A percentile compares a stretch with the other conserved stretches of the same genome.
phyloP scores from a whole-genome alignment of 78 protist species.

The Dictyostelium discoideum region DNA sequence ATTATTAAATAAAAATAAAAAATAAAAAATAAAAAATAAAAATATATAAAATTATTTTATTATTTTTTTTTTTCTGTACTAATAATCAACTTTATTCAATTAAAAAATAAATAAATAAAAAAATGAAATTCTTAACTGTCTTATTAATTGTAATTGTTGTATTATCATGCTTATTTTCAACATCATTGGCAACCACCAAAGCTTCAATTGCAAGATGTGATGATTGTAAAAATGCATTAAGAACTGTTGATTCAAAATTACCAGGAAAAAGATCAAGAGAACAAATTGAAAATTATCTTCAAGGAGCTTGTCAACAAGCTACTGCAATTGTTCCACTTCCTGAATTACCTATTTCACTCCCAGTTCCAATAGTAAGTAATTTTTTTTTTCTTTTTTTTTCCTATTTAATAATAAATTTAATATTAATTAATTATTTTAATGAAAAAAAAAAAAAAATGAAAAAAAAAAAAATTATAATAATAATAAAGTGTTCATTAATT shows the following conservation, averaged over 20 bases:
- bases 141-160: constrained; percentile 12
- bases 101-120: neutral
- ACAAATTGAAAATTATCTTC: constrained; percentile 7
- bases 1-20: neutral
- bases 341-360: constrained; percentile 14
- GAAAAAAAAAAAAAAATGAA: neutral
- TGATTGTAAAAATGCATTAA: constrained; percentile 33
- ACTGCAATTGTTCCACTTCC: constrained; percentile 18
- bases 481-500: neutral
- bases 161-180: neutral
- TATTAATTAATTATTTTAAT: neutral
- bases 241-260: constrained; percentile 21
- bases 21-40: neutral
- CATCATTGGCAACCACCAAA: neutral
- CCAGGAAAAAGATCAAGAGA: constrained; percentile 39
- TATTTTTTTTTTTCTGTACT: neutral
- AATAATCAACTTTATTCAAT: neutral
- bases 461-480: no score
- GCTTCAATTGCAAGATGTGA: neutral
- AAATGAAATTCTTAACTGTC: constrained; percentile 21
- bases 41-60: neutral
- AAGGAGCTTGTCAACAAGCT: neutral
- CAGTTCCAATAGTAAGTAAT: constrained; percentile 23
- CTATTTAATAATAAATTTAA: neutral
- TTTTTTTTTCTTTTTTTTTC: neutral